Evolutionary conservation across 2,329 filamentous ascomycete genomes (phyloP).

Genomic region (Cladophialophora exuberans): DNA sequence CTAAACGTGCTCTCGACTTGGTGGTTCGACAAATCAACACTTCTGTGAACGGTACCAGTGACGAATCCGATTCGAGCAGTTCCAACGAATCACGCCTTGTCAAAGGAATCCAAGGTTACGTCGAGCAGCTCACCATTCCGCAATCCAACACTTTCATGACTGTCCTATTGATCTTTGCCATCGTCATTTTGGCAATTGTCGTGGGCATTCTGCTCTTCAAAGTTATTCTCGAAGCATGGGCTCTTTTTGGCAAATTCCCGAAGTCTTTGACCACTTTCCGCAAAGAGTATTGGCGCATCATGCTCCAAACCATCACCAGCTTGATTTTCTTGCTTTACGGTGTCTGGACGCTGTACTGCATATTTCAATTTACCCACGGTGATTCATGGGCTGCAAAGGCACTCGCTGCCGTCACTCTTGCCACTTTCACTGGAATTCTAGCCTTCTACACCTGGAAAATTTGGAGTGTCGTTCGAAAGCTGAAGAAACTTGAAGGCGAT

Average conservation of each 20-base stretch:
- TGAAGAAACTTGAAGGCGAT: constrained; percentile 77
- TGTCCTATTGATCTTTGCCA: constrained; percentile 83
- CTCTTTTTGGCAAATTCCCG: constrained; percentile 85
- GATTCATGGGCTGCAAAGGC: constrained; percentile 92
- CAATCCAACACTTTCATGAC: constrained; percentile 96
- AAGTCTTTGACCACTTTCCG: constrained; percentile 80
- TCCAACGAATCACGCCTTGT: constrained; percentile 61
- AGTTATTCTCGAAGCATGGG: constrained; percentile 87
- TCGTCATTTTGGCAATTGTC: constrained; percentile 79
- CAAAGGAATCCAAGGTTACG: constrained; percentile 77
- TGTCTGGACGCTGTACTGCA: constrained; percentile 92
- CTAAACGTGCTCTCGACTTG: constrained; percentile 63
- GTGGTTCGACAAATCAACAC: constrained; percentile 54
- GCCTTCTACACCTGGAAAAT: constrained; percentile 84
- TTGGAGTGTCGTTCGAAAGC: constrained; percentile 71
- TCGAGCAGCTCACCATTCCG: constrained; percentile 82
- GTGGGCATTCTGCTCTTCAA: constrained; percentile 89
- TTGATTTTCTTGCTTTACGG: constrained; percentile 91
- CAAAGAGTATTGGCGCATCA: constrained; percentile 92
- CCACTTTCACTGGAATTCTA: constrained; percentile 78
- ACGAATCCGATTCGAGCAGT: constrained; percentile 37
- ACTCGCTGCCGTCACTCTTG: constrained; percentile 80
- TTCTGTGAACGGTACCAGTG: constrained; percentile 42
- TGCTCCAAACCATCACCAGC: constrained; percentile 85
- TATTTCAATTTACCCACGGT: constrained; percentile 91